phyloP scores from a whole-genome alignment of 83 land plant species.

The Thuja plicata region DNA sequence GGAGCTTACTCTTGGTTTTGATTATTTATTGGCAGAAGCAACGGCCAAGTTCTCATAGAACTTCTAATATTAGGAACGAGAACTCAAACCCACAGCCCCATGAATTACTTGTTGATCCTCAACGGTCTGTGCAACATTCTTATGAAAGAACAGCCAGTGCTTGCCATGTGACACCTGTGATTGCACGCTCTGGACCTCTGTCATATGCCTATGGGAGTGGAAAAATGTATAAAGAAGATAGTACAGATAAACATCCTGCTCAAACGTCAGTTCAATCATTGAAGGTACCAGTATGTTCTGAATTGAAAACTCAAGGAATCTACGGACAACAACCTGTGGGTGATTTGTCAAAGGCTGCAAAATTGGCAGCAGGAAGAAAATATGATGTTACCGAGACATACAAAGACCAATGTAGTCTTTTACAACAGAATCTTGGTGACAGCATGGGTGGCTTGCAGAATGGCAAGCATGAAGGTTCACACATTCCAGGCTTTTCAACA shows the following conservation, averaged over 20 bases:
- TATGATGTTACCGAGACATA: not conserved
- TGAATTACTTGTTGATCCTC: constrained; percentile 37
- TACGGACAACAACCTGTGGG: not conserved
- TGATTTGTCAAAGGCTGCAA: constrained; percentile 5
- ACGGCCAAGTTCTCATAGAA: constrained; percentile 24
- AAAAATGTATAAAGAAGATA: constrained; percentile 16
- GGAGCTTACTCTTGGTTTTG: not conserved
- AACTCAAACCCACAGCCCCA: constrained; percentile 24
- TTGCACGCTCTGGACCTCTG: constrained; percentile 24
- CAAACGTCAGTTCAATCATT: not conserved
- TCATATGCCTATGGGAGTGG: constrained; percentile 25
- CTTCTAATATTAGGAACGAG: constrained; percentile 25
- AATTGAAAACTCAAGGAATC: constrained; percentile 4
- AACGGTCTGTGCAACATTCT: not conserved
- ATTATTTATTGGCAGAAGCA: constrained; percentile 14
- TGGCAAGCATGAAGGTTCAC: constrained; percentile 1
- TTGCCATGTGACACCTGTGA: not conserved
- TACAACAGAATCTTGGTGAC: not conserved
- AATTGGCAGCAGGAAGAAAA: not conserved
- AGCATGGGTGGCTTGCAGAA: not conserved
- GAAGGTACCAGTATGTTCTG: not conserved
- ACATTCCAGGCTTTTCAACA: not conserved
- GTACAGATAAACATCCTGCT: not conserved
- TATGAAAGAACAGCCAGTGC: constrained; percentile 10
- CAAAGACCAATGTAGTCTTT: not conserved